Percentiles rank a stretch among this genome's conserved stretches.
Conservation (phyloP, 2,329 filamentous ascomycete genomes). For the Eurotiales sp. region DNA sequence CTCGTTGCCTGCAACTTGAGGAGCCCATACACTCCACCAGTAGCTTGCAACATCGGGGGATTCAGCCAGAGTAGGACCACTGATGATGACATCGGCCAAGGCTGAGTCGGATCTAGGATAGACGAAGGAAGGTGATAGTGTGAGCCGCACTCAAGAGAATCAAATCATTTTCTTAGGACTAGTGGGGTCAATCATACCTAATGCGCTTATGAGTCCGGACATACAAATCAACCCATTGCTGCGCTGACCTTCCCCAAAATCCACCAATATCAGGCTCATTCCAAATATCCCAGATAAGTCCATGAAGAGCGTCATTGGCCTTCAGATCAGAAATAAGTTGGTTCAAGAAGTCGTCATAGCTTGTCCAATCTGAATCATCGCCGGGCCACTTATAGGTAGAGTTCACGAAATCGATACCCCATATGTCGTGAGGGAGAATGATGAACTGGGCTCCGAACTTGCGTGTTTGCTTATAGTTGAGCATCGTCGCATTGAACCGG, state of each 20-base stretch:
- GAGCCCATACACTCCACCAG: slow-evolving; percentile 41
- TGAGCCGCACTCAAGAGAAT: too few relatives aligned
- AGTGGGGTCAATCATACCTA: too few relatives aligned
- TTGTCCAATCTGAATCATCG: slow-evolving; percentile 48
- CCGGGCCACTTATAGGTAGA: slow-evolving; percentile 43
- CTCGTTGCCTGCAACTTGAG: slow-evolving; percentile 32
- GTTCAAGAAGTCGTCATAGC: slow-evolving; percentile 18
- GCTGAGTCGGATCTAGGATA: slow-evolving; percentile 26
- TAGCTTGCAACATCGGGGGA: slow-evolving; percentile 28
- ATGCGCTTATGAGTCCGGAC: slow-evolving; percentile 36
- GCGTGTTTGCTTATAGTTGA: slow-evolving; percentile 44
- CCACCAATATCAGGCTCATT: slow-evolving; percentile 49
- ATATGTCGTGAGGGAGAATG: slow-evolving; percentile 45
- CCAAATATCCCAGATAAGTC: slow-evolving; percentile 50
- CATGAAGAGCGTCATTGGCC: slow-evolving; percentile 26
- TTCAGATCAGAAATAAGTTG: slow-evolving; percentile 21
- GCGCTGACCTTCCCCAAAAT: slow-evolving; percentile 35
- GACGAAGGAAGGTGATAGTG: too few relatives aligned
- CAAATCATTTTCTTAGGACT: too few relatives aligned
- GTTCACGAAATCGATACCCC: slow-evolving; percentile 47
- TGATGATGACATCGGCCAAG: slow-evolving; percentile 26
- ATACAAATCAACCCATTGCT: slow-evolving; percentile 43
- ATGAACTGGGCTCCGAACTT: slow-evolving; percentile 44
- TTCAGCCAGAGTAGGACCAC: slow-evolving; percentile 37
- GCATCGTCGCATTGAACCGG: slow-evolving; percentile 43